Evolutionary conservation across 768 basidiomycete genomes (phyloP).

Genomic region (Lactarius indigo): DNA sequence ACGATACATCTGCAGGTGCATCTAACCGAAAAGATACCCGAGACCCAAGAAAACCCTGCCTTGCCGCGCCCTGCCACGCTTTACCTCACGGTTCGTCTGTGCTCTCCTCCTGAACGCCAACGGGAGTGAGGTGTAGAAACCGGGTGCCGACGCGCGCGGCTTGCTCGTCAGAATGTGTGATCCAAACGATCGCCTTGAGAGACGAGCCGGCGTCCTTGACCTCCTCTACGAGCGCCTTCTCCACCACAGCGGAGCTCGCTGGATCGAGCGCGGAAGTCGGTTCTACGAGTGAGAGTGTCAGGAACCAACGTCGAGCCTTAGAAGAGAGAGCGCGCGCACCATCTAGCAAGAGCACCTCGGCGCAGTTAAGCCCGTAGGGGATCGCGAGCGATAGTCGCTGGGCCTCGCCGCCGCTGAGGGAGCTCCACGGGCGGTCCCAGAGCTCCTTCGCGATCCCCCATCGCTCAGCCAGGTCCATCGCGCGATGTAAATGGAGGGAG

Average conservation of each 20-base stretch:
- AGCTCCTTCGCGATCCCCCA: constrained; percentile 69
- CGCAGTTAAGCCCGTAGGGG: constrained; percentile 66
- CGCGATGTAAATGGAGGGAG: constrained; percentile 26
- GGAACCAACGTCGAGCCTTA: neutral
- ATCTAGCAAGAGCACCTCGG: constrained; percentile 76
- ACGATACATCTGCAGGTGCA: constrained; percentile 3
- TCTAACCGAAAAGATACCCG: constrained; percentile 10
- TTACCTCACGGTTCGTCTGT: neutral
- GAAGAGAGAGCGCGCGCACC: constrained; percentile 40
- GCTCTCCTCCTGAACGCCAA: constrained; percentile 30
- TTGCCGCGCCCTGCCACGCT: too few species aligned
- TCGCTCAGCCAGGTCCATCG: constrained; percentile 48
- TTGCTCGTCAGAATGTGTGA: constrained; percentile 84
- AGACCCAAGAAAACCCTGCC: neutral
- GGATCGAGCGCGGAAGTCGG: constrained; percentile 87
- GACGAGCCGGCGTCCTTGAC: constrained; percentile 45
- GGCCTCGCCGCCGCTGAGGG: constrained; percentile 81
- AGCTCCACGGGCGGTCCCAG: constrained; percentile 79
- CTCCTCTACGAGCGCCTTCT: constrained; percentile 53
- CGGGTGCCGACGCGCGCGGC: constrained; percentile 69
- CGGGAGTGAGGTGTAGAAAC: constrained; percentile 43
- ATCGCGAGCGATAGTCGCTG: constrained; percentile 80
- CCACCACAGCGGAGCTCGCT: constrained; percentile 60
- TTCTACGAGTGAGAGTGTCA: constrained; percentile 43
- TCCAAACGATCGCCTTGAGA: constrained; percentile 79